A percentile compares a stretch with the other conserved stretches of the same genome.
Conservation (phyloP, 108 stramenopile species). For the Bacterosira constricta region DNA sequence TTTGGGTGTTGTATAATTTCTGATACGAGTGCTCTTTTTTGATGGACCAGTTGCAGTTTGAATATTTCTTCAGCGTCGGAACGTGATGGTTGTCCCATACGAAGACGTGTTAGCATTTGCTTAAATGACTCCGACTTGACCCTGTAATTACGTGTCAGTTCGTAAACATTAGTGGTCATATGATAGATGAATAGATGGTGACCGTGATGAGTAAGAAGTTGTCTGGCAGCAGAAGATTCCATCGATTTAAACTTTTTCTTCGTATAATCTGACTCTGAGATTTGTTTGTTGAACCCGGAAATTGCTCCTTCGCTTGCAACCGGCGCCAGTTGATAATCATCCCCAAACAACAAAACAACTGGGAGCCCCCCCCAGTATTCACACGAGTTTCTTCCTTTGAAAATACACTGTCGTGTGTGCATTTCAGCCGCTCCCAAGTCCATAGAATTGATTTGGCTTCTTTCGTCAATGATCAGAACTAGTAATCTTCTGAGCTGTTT, state of each 20-base stretch:
- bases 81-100: background rate
- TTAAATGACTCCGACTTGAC: background rate
- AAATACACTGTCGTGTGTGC: too few species aligned
- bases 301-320: background rate
- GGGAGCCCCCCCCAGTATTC: too few species aligned
- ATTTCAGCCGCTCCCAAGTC: background rate
- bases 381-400: too few species aligned
- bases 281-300: background rate
- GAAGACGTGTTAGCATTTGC: background rate
- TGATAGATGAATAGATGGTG: background rate
- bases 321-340: slow-evolving; percentile 1
- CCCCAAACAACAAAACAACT: too few species aligned
- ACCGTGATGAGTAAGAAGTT: background rate
- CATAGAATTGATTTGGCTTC: too few species aligned
- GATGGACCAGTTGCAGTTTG: background rate
- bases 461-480: too few species aligned
- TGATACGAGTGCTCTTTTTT: background rate
- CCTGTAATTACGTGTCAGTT: background rate
- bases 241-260: background rate
- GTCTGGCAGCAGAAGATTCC: background rate
- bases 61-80: background rate
- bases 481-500: too few species aligned
- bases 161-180: background rate
- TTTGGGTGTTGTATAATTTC: background rate
- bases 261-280: too few species aligned